A percentile compares a stretch with the other conserved stretches of the same genome.
These are phyloP conservation scores for Chrysoporthe cubensis DNA, from an alignment of 2,329 filamentous ascomycete species.

Conservation along the genomic window DNA sequence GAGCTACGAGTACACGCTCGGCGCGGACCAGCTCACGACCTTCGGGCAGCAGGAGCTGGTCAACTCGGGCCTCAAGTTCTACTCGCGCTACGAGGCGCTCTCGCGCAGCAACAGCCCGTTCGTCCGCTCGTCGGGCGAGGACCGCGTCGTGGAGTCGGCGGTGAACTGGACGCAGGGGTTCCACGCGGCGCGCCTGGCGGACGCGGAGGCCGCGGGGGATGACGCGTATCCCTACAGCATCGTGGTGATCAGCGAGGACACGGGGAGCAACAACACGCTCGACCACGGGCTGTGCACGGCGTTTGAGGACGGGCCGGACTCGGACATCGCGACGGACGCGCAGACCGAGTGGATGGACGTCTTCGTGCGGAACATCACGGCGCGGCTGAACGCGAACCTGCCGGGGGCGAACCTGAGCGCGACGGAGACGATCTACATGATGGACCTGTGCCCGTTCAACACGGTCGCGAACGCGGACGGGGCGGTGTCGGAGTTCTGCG, in stretches of 20 bases:
- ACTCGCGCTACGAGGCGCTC: slow-evolving; percentile 70
- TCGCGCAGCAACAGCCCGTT: slow-evolving; percentile 57
- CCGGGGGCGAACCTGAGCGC: slow-evolving; percentile 67
- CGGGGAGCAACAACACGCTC: slow-evolving; percentile 77
- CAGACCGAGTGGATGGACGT: slow-evolving; percentile 62
- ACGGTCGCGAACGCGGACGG: slow-evolving; percentile 66
- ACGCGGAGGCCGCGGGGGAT: slow-evolving; percentile 43
- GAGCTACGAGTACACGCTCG: slow-evolving; percentile 70
- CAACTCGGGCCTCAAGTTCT: slow-evolving; percentile 78
- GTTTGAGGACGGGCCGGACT: slow-evolving; percentile 66
- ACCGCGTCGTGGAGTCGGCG: slow-evolving; percentile 60
- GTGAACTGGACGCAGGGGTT: slow-evolving; percentile 77
- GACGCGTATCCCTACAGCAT: slow-evolving; percentile 58
- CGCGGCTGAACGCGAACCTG: slow-evolving; percentile 70
- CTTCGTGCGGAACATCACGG: slow-evolving; percentile 70
- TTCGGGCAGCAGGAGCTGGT: slow-evolving; percentile 73
- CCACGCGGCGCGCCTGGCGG: slow-evolving; percentile 54
- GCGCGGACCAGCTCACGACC: slow-evolving; percentile 54
- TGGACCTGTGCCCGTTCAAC: slow-evolving; percentile 88
- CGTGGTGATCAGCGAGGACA: slow-evolving; percentile 70
- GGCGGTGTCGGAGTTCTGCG: slow-evolving; percentile 72
- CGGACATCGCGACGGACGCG: slow-evolving; percentile 51
- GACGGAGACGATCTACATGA: slow-evolving; percentile 69
- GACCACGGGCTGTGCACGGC: slow-evolving; percentile 71
- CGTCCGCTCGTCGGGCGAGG: slow-evolving; percentile 47